A percentile compares a stretch with the other conserved stretches of the same genome.
Evolutionary conservation across 129 eudicot species (phyloP).

Genomic region (Helianthus annuus): DNA sequence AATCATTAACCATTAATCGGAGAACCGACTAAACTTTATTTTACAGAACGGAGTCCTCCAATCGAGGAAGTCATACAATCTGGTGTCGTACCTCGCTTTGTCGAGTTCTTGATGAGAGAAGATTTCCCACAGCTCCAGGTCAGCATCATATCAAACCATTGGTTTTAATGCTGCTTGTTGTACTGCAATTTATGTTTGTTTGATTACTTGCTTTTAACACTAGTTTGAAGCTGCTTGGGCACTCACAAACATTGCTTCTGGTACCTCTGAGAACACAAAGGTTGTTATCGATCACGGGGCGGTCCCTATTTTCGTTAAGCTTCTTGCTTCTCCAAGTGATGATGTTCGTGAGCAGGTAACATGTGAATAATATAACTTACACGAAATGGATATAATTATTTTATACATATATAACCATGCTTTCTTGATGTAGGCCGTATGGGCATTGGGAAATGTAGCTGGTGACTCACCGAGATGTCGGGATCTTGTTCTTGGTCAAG

Average conservation of each 20-base stretch:
- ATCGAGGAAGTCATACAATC: slow-evolving; percentile 92
- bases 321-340: slow-evolving; percentile 80
- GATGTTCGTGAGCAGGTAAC: slow-evolving; percentile 94
- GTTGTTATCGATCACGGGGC: slow-evolving; percentile 87
- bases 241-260: slow-evolving; percentile 89
- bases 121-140: slow-evolving; percentile 94
- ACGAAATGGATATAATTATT: background rate
- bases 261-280: slow-evolving; percentile 82
- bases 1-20: background rate
- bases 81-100: slow-evolving; percentile 93
- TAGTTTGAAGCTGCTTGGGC: slow-evolving; percentile 99
- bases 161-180: background rate
- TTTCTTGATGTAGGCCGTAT: slow-evolving; percentile 61
- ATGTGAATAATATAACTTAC: background rate
- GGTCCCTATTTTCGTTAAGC: slow-evolving; percentile 80
- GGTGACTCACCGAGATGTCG: slow-evolving; percentile 91
- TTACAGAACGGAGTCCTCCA: slow-evolving; percentile 78
- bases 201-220: slow-evolving; percentile 8
- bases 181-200: background rate
- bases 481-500: slow-evolving; percentile 79
- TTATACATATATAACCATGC: background rate
- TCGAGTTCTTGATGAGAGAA: slow-evolving; percentile 74
- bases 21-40: slow-evolving; percentile 13
- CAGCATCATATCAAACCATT: slow-evolving; percentile 14
- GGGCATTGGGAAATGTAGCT: slow-evolving; percentile 94